Evolutionary conservation across 2,329 filamentous ascomycete species (phyloP), one percentile per base, ranked within the genome.

Genomic region (Hypoxylon sp.): DNA sequence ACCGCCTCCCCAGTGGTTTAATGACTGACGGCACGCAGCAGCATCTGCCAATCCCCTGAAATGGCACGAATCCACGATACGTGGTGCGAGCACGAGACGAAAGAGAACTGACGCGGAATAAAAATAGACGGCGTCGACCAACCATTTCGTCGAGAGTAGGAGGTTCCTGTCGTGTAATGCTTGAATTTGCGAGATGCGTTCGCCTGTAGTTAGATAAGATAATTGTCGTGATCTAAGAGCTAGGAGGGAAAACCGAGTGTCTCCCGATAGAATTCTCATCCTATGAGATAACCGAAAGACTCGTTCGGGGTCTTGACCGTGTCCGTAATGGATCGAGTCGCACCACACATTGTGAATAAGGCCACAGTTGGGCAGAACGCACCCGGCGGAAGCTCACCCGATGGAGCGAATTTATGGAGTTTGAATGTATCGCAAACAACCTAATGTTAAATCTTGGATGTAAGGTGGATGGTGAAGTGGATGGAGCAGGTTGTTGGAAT

Each of bases 1-100:
- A 73, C 72, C 72, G 72, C 72, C 69, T 58, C 68, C 68, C 65
- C 55, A 65, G 59, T 64, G 56, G 58, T 58, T 56, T 41, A 64
- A 59, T 68, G 64, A 66, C 64, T 66, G 61, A 65, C 63, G 69
- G 63, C 65, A 64, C 61, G 61, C 70, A 64, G 57, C 59, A 64
- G 56, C 66, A 68, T 66, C 65, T 66, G 62, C 71, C 68, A 72
- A 71, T 68, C 64, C 64, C 56, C 49, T 68, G 39, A 59, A 59
- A 66, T 60, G 50, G 56, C 53, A 64, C 55, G 51, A 60, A 56
- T 56, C 64, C 56, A 56, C 64, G 59, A 65, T 70, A 71, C 69
- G 69, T 73, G 70, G 68, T 69, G 65, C 61, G 65, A 64, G 56
- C 28, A 56, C 59, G 37, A 63, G 52, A 44, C 53, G 47, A 26